A percentile compares a stretch with the other conserved stretches of the same genome.
phyloP scores from a whole-genome alignment of 2,329 filamentous ascomycete genomes.

The Fusarium anthophilum region DNA sequence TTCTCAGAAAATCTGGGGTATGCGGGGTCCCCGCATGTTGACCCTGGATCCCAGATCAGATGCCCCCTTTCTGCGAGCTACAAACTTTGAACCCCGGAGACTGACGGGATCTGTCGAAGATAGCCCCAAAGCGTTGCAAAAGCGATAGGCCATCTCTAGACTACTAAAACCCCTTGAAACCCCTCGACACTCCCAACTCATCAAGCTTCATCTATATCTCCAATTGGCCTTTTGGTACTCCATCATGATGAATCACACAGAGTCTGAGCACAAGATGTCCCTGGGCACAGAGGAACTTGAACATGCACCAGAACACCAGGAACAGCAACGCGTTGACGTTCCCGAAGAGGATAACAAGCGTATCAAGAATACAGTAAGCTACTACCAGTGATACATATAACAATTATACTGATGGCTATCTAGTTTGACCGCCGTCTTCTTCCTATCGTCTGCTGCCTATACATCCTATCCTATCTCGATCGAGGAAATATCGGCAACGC shows the following conservation, averaged over 20 bases:
- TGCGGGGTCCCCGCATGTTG: background rate
- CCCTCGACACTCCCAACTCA: background rate
- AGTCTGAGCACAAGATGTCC: background rate
- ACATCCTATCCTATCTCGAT: slow-evolving; percentile 29
- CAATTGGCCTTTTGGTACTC: background rate
- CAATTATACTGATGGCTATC: background rate
- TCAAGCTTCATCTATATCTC: background rate
- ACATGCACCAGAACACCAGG: background rate
- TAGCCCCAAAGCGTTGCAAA: background rate
- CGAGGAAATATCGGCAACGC: slow-evolving; percentile 32
- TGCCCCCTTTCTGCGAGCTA: background rate
- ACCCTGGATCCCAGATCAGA: background rate
- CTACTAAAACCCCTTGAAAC: background rate
- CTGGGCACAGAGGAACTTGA: background rate
- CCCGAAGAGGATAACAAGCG: background rate
- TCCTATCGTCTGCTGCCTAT: slow-evolving; percentile 24
- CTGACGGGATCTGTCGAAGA: background rate
- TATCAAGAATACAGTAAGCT: background rate
- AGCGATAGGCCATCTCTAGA: background rate
- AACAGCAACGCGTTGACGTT: background rate
- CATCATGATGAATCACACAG: background rate
- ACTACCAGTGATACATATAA: too few relatives aligned
- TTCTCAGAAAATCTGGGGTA: background rate
- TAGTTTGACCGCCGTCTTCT: slow-evolving; percentile 27
- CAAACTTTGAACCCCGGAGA: background rate